A percentile compares a stretch with the other conserved stretches of the same genome.
Evolutionary conservation across 257 asterid genomes (phyloP).

Genomic region (Dorcoceras hygrometricum): DNA sequence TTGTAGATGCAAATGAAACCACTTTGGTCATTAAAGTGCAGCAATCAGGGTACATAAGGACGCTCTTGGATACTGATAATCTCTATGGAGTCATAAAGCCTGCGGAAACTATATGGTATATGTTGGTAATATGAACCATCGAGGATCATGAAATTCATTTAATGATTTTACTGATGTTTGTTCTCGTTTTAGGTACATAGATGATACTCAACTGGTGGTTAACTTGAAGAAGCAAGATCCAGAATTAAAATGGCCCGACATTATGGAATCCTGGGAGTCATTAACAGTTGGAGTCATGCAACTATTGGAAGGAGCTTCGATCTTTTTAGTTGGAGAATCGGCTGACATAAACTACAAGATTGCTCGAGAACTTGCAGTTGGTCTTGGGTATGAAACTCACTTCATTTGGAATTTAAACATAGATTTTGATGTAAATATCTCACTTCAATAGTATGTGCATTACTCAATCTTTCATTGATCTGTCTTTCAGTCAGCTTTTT

Average conservation of each 20-base stretch:
- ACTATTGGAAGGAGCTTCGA: constrained; percentile 77
- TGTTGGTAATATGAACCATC: constrained; percentile 8
- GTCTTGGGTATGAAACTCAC: constrained; percentile 64
- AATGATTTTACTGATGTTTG: background rate
- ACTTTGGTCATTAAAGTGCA: constrained; percentile 62
- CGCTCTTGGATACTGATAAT: constrained; percentile 63
- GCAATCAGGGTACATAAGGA: constrained; percentile 49
- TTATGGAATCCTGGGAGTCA: constrained; percentile 94
- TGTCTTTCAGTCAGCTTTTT: constrained; percentile 2
- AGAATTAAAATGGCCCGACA: constrained; percentile 86
- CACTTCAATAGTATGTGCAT: background rate
- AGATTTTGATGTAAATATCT: background rate
- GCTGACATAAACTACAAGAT: constrained; percentile 74
- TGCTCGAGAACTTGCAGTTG: constrained; percentile 88
- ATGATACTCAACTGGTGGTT: constrained; percentile 74
- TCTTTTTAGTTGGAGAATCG: constrained; percentile 86
- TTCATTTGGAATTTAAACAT: constrained; percentile 12
- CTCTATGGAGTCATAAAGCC: constrained; percentile 83
- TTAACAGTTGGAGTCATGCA: constrained; percentile 62
- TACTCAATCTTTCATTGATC: background rate
- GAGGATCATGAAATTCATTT: background rate
- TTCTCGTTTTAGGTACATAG: constrained; percentile 62
- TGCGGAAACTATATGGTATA: constrained; percentile 84
- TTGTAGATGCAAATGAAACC: constrained; percentile 67
- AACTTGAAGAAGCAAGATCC: constrained; percentile 84